phyloP scores from a whole-genome alignment of 345 rosid genomes.

The Hibiscus mutabilis region DNA sequence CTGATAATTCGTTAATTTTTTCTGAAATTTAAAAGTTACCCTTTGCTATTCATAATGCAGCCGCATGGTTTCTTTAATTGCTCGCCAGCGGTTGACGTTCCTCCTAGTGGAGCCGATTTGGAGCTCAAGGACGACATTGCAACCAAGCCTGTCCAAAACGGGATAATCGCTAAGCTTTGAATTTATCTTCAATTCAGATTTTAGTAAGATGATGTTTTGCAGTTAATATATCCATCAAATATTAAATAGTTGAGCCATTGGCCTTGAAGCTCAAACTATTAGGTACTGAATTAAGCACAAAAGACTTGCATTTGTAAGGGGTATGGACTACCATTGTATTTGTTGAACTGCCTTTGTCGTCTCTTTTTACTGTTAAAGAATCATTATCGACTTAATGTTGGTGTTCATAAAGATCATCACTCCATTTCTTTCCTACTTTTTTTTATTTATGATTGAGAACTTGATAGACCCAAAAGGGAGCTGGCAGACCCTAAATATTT shows the following conservation, averaged over 20 bases:
- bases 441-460: too few species aligned
- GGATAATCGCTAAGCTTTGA: constrained; percentile 44
- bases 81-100: constrained; percentile 64
- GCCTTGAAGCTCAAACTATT: background rate
- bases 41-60: constrained; percentile 26
- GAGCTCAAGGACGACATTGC: constrained; percentile 41
- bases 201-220: background rate
- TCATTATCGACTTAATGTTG: background rate
- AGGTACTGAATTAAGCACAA: background rate
- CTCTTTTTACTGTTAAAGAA: background rate
- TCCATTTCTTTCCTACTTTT: too few species aligned
- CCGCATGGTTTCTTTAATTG: constrained; percentile 75
- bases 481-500: too few species aligned
- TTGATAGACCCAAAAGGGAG: too few species aligned
- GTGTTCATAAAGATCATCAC: background rate
- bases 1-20: background rate
- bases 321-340: background rate
- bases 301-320: too few species aligned
- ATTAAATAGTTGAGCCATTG: background rate
- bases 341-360: background rate
- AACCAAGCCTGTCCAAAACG: constrained; percentile 36
- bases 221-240: background rate
- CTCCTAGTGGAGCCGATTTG: constrained; percentile 42
- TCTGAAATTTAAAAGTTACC: background rate
- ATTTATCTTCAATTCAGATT: background rate